Base-by-base conservation (phyloP, 2,329 filamentous ascomycete species). In the Diaporthe sp. region DNA sequence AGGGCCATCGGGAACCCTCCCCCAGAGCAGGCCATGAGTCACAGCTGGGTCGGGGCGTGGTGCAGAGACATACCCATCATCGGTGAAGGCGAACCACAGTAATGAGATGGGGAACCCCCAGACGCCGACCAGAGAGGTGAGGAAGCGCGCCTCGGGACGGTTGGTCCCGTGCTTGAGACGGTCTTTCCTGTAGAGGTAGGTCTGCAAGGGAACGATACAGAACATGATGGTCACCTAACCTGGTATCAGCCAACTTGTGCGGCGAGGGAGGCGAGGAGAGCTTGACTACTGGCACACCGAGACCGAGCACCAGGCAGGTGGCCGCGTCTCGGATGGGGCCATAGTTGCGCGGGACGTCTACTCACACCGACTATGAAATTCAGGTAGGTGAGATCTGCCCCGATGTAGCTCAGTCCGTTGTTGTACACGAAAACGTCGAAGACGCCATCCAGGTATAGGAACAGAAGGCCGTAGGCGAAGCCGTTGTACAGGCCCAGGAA, bases 21-120 rank as follows among this genome's bases (percentile, higher is more conserved):
- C 37, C 1, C 2, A 28, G 31, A 10, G 28, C 12, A 68, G 46
- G 46, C 22, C 31, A 51, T 17, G 59, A 25, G 44, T 10, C 28
- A 15, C 28, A 6, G 13, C 22, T 12, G 22, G 9, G 7, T 22
- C 13, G 22, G 5, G 44, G 62, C 10, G 13, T 51, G 28, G 46
- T 13, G 3, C 10, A 8, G 22, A 25, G 17, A 81, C 81, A 55
- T 81, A 82, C 68, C 84, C 84, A 75, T 85, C 81, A 61, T 80
- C 83, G 8, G 84, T 86, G 77, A 85, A 86, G 7, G 82, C 85
- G 77, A 86, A 86, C 84, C 84, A 86, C 58, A 86, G 80, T 12
- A 86, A 79, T 1, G 84, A 84, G 58, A 83, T 80, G 19, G 84
- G 84, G 76, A 86, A 86, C 9, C 83, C 79, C 85, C 85, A 86